Evolutionary conservation across 306 rosid species (phyloP).

Genomic region (Mimosa pudica): DNA sequence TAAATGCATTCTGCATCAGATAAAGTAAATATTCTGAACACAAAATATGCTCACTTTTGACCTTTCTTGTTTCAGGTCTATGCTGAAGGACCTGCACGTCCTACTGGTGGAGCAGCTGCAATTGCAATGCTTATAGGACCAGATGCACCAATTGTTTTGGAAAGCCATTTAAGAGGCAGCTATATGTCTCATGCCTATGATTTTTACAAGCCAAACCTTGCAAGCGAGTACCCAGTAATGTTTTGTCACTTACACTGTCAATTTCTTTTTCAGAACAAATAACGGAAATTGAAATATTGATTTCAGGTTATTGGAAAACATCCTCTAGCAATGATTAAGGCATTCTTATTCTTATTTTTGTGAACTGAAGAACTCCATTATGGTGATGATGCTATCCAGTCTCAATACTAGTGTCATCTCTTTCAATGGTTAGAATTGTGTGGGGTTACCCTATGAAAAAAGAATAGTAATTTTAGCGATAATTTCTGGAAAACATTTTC

Average conservation of each 20-base stretch:
- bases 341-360: background rate
- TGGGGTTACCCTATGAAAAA: background rate
- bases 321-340: constrained; percentile 6
- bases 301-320: background rate
- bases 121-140: constrained; percentile 82
- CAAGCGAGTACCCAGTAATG: constrained; percentile 86
- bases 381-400: background rate
- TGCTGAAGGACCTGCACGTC: constrained; percentile 92
- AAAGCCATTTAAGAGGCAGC: constrained; percentile 81
- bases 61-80: constrained; percentile 60
- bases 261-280: background rate
- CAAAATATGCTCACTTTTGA: constrained; percentile 3
- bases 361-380: background rate
- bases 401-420: background rate
- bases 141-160: constrained; percentile 81
- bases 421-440: constrained; percentile 7
- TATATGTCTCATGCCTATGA: constrained; percentile 87
- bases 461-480: background rate
- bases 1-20: background rate
- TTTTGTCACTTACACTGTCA: constrained; percentile 8
- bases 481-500: background rate
- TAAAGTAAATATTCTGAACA: background rate
- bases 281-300: background rate
- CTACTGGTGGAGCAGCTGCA: constrained; percentile 98
- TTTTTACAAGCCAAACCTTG: constrained; percentile 86